Evolutionary conservation across 2,329 filamentous ascomycete genomes (phyloP).

Genomic region (Ascochyta rabiei): DNA sequence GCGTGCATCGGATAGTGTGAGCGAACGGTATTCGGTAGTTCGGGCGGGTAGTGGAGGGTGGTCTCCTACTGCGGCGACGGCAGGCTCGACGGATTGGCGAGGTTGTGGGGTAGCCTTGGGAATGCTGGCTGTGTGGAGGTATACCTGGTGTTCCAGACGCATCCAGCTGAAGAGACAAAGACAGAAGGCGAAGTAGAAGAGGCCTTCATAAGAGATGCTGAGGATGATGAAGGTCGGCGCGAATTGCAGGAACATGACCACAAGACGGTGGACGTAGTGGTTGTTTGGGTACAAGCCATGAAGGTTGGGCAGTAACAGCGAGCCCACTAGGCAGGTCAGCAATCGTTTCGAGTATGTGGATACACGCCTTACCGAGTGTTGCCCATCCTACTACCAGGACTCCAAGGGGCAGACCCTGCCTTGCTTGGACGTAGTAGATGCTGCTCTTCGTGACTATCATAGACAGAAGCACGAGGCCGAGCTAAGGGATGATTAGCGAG

Average conservation of each 20-base stretch:
- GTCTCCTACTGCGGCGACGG: conserved; percentile 47
- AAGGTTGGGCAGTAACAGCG: conserved; percentile 79
- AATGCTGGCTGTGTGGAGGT: conserved; percentile 48
- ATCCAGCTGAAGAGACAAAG: conserved; percentile 86
- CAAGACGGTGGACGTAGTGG: conserved; percentile 87
- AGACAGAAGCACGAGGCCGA: conserved; percentile 79
- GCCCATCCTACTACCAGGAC: conserved; percentile 88
- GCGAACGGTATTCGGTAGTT: conserved; percentile 62
- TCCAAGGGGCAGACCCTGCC: conserved; percentile 80
- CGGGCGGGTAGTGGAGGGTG: conserved; percentile 40
- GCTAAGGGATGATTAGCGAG: conserved; percentile 46
- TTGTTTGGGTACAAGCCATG: conserved; percentile 80
- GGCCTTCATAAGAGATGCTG: conserved; percentile 94
- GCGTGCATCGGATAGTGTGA: conserved; percentile 82
- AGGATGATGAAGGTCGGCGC: conserved; percentile 94
- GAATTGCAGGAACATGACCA: conserved; percentile 90
- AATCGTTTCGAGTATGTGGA: background rate
- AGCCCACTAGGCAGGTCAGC: conserved; percentile 61
- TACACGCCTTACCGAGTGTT: conserved; percentile 66
- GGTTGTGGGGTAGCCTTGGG: conserved; percentile 18
- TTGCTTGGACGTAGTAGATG: conserved; percentile 82
- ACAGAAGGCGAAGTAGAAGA: conserved; percentile 93
- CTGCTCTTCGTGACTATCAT: conserved; percentile 89
- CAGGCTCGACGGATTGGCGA: conserved; percentile 42
- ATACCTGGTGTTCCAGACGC: conserved; percentile 82